Evolutionary conservation across 1,284 basidiomycete genomes (phyloP).

Genomic region (Leccinum subfulvum): DNA sequence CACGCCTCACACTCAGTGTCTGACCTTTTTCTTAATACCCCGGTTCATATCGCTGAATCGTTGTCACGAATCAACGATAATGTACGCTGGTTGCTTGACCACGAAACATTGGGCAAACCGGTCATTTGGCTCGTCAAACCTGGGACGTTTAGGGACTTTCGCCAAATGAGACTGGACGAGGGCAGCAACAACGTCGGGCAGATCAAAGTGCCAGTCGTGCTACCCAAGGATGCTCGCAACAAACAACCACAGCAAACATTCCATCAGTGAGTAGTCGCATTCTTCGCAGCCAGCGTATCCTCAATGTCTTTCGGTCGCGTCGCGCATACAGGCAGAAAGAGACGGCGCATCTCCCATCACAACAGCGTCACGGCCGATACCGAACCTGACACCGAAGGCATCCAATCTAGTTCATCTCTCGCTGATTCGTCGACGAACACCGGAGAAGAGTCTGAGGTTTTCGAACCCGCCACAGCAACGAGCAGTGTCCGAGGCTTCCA

Average conservation of each 20-base stretch:
- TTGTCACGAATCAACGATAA: conserved; percentile 11
- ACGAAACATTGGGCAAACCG: conserved; percentile 7
- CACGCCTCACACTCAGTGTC: neutral
- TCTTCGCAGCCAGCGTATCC: no score
- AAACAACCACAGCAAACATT: no score
- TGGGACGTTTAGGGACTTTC: conserved; percentile 24
- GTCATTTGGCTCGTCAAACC: conserved; percentile 16
- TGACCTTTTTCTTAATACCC: neutral
- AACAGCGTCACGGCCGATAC: no score
- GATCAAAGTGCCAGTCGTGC: neutral
- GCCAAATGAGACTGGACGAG: conserved; percentile 20
- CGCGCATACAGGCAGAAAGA: no score
- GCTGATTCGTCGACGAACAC: no score
- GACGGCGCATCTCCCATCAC: no score
- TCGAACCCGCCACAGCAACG: neutral
- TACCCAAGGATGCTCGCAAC: neutral
- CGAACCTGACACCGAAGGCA: no score
- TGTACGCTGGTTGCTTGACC: neutral
- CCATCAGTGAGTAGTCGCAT: no score
- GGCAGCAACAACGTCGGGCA: conserved; percentile 8
- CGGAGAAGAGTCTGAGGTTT: conserved; percentile 2
- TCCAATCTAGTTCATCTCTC: no score
- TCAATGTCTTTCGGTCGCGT: no score
- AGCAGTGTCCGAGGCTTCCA: neutral
- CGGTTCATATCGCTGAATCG: conserved; percentile 4